Base-by-base conservation (phyloP, 352 stramenopile genomes). In the Lagenidium giganteum region DNA sequence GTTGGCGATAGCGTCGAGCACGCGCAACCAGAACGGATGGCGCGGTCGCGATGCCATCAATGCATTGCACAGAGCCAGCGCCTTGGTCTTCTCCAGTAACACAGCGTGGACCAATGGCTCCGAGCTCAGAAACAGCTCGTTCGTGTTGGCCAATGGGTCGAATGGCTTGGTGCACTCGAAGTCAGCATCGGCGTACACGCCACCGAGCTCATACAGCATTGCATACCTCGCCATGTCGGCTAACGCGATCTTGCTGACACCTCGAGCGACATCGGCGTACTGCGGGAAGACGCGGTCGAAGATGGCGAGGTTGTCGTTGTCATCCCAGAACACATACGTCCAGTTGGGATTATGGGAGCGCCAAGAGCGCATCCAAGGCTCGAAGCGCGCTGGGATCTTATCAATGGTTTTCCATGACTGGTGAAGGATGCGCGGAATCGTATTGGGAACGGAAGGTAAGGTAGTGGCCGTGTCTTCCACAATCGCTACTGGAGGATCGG, bases 281-380 rank as follows among this genome's bases (percentile, higher is more conserved):
- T 67, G 44, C 2, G 69, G 64, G 22, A 80, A 83, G 14, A 75
- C 46, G 3, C 33, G 36, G 23, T 79, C 44, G 30, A 82, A 84
- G 4, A 84, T 37, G 3, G 36, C 41, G 24, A 82, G 47, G 33
- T 80, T 82, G 63, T 84, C 68, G 21, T 52, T 50, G 44, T 82
- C 63, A 0, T 57, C 70, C 68, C 68, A 84, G 35, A 78, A 84
- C 26, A 81, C 67, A 54, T 82, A 84, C 21, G 44, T 59, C 65
- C 66, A 82, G 8, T 34, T 47, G 3, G 66, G 64, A 27, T 84
- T 62, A 21, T 50, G 34, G 6, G 52, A 34, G n/a, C 42, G 33
- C 66, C 69, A 84, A 43, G 57, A 78, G 16, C 54, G 59, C 66
- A 84, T 80, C 71, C 68, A 84, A 39, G 71, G 64, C 13, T 54